phyloP scores from a whole-genome alignment of 208 protist species.

The Porcisia hertigi region DNA sequence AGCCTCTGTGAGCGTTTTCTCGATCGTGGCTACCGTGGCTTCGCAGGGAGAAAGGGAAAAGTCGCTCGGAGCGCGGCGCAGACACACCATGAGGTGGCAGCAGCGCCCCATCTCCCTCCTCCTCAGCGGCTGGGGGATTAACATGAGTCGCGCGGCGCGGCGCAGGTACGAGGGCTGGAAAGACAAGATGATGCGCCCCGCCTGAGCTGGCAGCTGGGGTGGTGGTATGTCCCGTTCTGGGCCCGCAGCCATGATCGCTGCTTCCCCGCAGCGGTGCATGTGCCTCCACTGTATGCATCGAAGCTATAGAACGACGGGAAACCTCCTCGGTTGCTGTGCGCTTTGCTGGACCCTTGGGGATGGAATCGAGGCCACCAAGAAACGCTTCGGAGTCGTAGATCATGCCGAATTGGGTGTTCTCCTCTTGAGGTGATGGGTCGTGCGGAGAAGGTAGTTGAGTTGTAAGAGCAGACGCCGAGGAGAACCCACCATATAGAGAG shows the following conservation, averaged over 20 bases:
- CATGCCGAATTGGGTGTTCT: neutral
- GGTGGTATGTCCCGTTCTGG: neutral
- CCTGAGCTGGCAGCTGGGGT: neutral
- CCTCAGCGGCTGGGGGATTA: neutral
- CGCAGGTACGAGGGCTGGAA: neutral
- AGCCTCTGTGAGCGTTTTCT: neutral
- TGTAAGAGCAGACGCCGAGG: neutral
- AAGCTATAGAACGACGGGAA: no score
- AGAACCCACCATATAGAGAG: neutral
- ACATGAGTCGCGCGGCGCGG: neutral
- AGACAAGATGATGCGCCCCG: neutral
- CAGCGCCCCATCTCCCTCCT: slow-evolving; percentile 1
- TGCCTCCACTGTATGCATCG: neutral
- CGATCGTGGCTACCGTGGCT: neutral
- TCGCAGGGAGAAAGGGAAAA: slow-evolving; percentile 25
- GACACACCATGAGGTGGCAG: neutral
- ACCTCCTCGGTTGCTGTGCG: neutral
- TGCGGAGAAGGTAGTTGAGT: neutral
- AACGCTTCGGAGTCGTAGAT: slow-evolving; percentile 11
- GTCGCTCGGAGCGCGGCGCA: slow-evolving; percentile 9
- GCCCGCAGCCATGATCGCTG: neutral
- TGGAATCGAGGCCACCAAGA: slow-evolving; percentile 1
- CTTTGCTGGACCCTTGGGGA: neutral
- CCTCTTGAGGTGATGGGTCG: neutral
- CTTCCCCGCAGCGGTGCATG: neutral